Evolutionary conservation across 2,329 filamentous ascomycete species (phyloP).

Genomic region (Fusarium haematococcum): DNA sequence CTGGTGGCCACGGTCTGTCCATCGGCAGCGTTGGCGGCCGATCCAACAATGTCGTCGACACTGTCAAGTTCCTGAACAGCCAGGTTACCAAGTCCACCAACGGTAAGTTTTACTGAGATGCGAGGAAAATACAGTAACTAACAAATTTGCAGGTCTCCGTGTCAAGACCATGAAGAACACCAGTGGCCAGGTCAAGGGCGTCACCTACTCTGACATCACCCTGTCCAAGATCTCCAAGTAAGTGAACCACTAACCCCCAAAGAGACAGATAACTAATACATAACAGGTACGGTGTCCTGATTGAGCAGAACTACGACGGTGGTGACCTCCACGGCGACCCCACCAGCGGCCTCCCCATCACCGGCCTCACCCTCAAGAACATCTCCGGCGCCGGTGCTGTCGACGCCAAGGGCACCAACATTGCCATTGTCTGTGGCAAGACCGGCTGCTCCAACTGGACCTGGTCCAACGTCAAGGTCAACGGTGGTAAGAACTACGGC

Average conservation of each 20-base stretch:
- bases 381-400: slow-evolving; percentile 56
- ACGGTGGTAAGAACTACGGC: slow-evolving; percentile 59
- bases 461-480: slow-evolving; percentile 62
- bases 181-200: slow-evolving; percentile 56
- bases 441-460: slow-evolving; percentile 60
- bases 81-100: slow-evolving; percentile 64
- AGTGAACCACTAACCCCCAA: background rate
- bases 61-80: slow-evolving; percentile 61
- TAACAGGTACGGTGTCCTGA: slow-evolving; percentile 49
- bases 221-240: slow-evolving; percentile 53
- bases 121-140: background rate
- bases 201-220: slow-evolving; percentile 58
- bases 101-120: slow-evolving; percentile 45
- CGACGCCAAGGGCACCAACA: slow-evolving; percentile 50
- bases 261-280: background rate
- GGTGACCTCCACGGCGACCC: slow-evolving; percentile 57
- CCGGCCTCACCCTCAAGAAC: slow-evolving; percentile 55
- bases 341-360: slow-evolving; percentile 62
- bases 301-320: slow-evolving; percentile 61
- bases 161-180: slow-evolving; percentile 62
- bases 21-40: slow-evolving; percentile 60
- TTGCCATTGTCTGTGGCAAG: slow-evolving; percentile 66
- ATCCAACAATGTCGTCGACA: slow-evolving; percentile 63
- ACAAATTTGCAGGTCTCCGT: slow-evolving; percentile 44
- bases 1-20: slow-evolving; percentile 57